Percentiles rank a stretch among this genome's conserved stretches.
Evolutionary conservation across 345 rosid genomes (phyloP).

Genomic region (Dipteronia dyeriana): DNA sequence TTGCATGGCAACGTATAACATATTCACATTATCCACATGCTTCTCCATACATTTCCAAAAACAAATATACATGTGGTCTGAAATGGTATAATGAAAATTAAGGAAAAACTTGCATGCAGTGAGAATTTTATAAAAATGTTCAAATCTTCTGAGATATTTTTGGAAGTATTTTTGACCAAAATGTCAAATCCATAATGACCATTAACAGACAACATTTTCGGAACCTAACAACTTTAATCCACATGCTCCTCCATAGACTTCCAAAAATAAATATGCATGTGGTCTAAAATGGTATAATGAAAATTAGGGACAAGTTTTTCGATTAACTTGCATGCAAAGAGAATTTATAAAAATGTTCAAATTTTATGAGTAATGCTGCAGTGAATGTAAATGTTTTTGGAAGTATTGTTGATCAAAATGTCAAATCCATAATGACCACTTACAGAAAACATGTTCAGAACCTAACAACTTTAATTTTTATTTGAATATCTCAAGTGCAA

Average conservation of each 20-base stretch:
- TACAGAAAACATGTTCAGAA: background rate
- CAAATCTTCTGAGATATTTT: background rate
- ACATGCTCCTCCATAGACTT: background rate
- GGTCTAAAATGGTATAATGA: background rate
- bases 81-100: background rate
- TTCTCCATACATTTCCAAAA: slow-evolving; percentile 4
- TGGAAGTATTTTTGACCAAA: background rate
- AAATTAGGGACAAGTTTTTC: background rate
- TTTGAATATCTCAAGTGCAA: background rate
- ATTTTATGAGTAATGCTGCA: background rate
- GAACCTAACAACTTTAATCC: background rate
- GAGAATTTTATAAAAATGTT: background rate
- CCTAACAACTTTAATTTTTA: background rate
- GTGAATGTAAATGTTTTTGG: background rate
- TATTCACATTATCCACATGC: background rate
- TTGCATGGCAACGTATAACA: background rate
- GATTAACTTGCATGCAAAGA: background rate
- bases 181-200: background rate
- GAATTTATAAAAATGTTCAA: background rate
- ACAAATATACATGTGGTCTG: background rate
- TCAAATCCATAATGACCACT: background rate
- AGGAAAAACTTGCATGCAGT: background rate
- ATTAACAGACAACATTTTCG: background rate
- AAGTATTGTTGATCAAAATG: background rate
- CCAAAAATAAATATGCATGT: background rate